Percentiles rank a stretch among this genome's conserved stretches.
phyloP scores from a whole-genome alignment of 805 yeast species.

The Blastobotrys attinorum region DNA sequence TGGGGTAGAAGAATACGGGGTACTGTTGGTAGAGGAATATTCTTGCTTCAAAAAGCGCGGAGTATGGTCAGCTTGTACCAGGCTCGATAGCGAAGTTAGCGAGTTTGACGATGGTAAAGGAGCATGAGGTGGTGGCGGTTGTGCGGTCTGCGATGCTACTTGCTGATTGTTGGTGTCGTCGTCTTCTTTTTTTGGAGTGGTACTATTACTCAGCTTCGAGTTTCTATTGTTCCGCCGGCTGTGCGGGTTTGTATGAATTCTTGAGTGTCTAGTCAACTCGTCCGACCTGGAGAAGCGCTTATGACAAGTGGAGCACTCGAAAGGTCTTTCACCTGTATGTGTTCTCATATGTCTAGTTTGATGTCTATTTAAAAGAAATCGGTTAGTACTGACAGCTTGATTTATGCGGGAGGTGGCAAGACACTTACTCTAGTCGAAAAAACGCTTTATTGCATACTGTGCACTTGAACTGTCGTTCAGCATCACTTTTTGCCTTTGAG shows the following conservation, averaged over 20 bases:
- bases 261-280: slow-evolving; percentile 76
- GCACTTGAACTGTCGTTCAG: slow-evolving; percentile 71
- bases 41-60: slow-evolving; percentile 10
- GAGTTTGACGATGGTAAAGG: slow-evolving; percentile 2
- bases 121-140: slow-evolving; percentile 8
- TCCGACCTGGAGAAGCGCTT: slow-evolving; percentile 76
- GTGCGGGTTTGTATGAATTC: slow-evolving; percentile 54
- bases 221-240: slow-evolving; percentile 25
- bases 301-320: slow-evolving; percentile 74
- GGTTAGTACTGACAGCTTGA: no score
- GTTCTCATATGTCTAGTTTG: slow-evolving; percentile 88
- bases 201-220: slow-evolving; percentile 1
- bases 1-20: slow-evolving; percentile 21
- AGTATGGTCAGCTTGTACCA: slow-evolving; percentile 4
- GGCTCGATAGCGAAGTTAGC: slow-evolving; percentile 1
- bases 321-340: slow-evolving; percentile 92
- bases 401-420: background rate
- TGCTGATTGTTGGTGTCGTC: slow-evolving; percentile 4
- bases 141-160: slow-evolving; percentile 6
- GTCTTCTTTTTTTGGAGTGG: background rate
- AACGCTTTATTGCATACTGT: slow-evolving; percentile 80
- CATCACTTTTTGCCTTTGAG: slow-evolving; percentile 19
- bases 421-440: slow-evolving; percentile 55
- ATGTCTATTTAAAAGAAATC: no score
- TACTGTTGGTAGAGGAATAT: slow-evolving; percentile 14